phyloP scores from a whole-genome alignment of 2,329 filamentous ascomycete species.

The Diaporthe citri region DNA sequence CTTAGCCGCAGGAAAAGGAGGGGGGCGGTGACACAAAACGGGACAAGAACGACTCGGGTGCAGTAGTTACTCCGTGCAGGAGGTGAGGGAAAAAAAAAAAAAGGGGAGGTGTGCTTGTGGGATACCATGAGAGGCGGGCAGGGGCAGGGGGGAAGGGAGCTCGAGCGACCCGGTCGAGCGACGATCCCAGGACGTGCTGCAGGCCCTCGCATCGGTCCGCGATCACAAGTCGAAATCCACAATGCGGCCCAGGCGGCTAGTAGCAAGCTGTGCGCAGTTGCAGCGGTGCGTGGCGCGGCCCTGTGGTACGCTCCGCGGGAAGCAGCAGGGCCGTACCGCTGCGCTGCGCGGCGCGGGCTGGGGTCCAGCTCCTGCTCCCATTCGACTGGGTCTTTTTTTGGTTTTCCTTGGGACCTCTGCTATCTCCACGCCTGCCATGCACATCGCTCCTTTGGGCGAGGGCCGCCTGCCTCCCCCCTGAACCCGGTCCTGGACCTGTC shows the following conservation, averaged over 20 bases:
- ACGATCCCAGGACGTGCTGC: constrained; percentile 31
- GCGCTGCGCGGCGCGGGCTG: constrained; percentile 22
- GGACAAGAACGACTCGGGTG: constrained; percentile 31
- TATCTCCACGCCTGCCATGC: constrained; percentile 29
- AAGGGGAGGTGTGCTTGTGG: background rate
- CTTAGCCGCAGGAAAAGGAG: constrained; percentile 27
- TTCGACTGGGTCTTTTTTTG: constrained; percentile 7
- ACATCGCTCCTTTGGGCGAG: constrained; percentile 18
- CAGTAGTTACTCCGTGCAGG: background rate
- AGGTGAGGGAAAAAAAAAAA: background rate
- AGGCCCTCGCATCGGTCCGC: constrained; percentile 37
- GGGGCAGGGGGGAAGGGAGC: background rate
- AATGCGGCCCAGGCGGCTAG: constrained; percentile 26
- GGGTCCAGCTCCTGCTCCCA: constrained; percentile 19
- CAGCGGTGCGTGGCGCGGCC: constrained; percentile 19
- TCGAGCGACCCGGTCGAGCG: constrained; percentile 18
- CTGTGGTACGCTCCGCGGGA: constrained; percentile 32
- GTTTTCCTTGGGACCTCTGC: constrained; percentile 4
- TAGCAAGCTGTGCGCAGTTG: constrained; percentile 10
- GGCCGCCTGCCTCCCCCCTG: constrained; percentile 7
- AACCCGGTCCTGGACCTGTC: constrained; percentile 23
- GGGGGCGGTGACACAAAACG: constrained; percentile 23
- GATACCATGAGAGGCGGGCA: background rate
- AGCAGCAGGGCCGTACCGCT: constrained; percentile 36
- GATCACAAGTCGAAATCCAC: constrained; percentile 34